phyloP scores from a whole-genome alignment of 1,284 basidiomycete species.

The Fomitopsis schrenkii region DNA sequence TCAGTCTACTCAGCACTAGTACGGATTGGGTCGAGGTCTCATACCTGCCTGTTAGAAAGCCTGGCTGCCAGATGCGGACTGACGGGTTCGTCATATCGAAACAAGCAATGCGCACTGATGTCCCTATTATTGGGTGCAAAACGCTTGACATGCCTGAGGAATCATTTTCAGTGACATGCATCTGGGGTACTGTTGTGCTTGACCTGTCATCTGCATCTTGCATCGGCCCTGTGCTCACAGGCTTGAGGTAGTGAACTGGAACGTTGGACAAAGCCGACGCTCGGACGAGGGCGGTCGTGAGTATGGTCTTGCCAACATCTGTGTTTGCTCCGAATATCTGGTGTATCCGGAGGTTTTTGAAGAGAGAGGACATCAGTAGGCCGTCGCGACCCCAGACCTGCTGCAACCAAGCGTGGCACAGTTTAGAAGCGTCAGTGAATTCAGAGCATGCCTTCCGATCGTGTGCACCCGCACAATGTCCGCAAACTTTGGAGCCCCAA shows the following conservation, averaged over 20 bases:
- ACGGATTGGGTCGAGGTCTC: conserved; percentile 21
- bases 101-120: conserved; percentile 74
- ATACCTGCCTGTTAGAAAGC: conserved; percentile 42
- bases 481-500: background rate
- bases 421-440: background rate
- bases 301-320: conserved; percentile 89
- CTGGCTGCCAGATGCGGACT: conserved; percentile 89
- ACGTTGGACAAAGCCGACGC: conserved; percentile 56
- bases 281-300: conserved; percentile 79
- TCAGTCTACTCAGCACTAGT: background rate
- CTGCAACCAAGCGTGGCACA: background rate
- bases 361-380: conserved; percentile 47
- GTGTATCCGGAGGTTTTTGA: conserved; percentile 79
- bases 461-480: background rate
- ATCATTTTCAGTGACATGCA: background rate
- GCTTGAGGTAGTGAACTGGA: conserved; percentile 82
- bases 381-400: background rate
- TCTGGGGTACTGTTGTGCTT: conserved; percentile 20
- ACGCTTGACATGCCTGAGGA: conserved; percentile 63
- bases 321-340: conserved; percentile 93
- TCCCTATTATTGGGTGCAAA: conserved; percentile 42
- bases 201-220: conserved; percentile 81
- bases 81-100: conserved; percentile 84
- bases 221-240: conserved; percentile 84
- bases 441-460: background rate